These are phyloP conservation scores for Bryum argenteum DNA, from an alignment of 225 moss, liverwort and hornwort species.

Conservation along the genomic window DNA sequence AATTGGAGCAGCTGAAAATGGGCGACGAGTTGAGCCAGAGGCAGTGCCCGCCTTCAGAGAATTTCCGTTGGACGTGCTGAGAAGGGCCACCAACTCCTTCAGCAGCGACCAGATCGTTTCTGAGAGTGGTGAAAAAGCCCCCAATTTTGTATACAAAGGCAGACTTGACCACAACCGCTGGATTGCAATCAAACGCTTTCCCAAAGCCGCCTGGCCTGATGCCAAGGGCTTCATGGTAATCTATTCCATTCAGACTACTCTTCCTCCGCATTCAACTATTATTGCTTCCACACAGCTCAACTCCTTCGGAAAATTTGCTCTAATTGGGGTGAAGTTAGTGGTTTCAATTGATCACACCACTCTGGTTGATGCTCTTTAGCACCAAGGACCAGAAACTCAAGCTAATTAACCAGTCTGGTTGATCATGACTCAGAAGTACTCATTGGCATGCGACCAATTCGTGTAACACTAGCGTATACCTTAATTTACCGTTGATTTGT, in stretches of 20 bases:
- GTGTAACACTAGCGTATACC: not conserved
- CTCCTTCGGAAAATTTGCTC: not conserved
- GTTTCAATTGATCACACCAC: not conserved
- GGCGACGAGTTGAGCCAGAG: slow-evolving; percentile 80
- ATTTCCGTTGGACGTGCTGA: slow-evolving; percentile 82
- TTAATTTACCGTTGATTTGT: too few species aligned
- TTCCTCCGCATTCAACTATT: not conserved
- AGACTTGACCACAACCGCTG: slow-evolving; percentile 86
- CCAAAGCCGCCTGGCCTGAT: slow-evolving; percentile 96
- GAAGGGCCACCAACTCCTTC: slow-evolving; percentile 90
- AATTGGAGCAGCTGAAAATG: slow-evolving; percentile 65
- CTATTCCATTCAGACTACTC: not conserved
- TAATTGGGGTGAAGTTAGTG: not conserved
- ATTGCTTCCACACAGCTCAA: not conserved
- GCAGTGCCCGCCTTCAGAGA: slow-evolving; percentile 82
- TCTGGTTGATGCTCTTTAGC: not conserved
- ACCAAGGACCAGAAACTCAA: not conserved
- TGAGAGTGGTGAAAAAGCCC: slow-evolving; percentile 97
- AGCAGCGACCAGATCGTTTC: slow-evolving; percentile 88
- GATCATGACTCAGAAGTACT: not conserved
- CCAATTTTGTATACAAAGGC: slow-evolving; percentile 94
- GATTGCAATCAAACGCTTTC: slow-evolving; percentile 97
- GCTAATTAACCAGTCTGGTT: not conserved
- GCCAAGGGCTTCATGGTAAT: slow-evolving; percentile 93
- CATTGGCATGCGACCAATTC: not conserved